phyloP scores from a whole-genome alignment of 148 eudicot species.

The Agrostemma githago region DNA sequence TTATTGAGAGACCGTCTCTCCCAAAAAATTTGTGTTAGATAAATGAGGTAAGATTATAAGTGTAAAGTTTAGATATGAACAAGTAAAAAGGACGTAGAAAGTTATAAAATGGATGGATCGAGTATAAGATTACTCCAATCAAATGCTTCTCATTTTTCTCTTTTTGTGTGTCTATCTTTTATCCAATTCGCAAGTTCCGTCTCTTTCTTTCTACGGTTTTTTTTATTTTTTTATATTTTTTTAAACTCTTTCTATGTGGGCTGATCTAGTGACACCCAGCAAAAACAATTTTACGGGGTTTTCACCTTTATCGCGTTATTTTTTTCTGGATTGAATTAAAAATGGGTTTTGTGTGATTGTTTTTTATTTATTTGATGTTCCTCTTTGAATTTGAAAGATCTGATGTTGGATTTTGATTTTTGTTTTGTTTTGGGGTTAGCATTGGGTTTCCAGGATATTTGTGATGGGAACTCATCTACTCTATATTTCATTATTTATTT shows the following conservation, averaged over 20 bases:
- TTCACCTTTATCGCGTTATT: not conserved
- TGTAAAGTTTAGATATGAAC: no score
- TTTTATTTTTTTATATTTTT: not conserved
- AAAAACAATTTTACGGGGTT: not conserved
- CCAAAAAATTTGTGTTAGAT: no score
- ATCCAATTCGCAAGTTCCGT: constrained; percentile 59
- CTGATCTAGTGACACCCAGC: constrained; percentile 26
- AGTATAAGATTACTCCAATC: not conserved
- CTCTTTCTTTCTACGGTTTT: constrained; percentile 22
- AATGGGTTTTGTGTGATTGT: not conserved
- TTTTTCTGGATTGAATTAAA: not conserved
- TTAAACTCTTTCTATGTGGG: not conserved
- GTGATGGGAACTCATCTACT: not conserved
- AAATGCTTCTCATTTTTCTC: not conserved
- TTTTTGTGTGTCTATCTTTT: not conserved
- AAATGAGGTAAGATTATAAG: no score
- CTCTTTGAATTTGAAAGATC: constrained; percentile 43
- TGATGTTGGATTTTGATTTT: constrained; percentile 14
- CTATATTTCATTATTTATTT: not conserved
- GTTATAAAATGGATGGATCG: no score
- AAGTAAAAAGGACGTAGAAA: no score
- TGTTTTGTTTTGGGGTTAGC: not conserved
- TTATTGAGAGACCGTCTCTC: no score
- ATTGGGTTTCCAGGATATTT: constrained; percentile 22
- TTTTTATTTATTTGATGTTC: not conserved